Evolutionary conservation across 257 asterid species (phyloP), one percentile per base, ranked within the genome.

Genomic region (Lithospermum erythrorhizon): DNA sequence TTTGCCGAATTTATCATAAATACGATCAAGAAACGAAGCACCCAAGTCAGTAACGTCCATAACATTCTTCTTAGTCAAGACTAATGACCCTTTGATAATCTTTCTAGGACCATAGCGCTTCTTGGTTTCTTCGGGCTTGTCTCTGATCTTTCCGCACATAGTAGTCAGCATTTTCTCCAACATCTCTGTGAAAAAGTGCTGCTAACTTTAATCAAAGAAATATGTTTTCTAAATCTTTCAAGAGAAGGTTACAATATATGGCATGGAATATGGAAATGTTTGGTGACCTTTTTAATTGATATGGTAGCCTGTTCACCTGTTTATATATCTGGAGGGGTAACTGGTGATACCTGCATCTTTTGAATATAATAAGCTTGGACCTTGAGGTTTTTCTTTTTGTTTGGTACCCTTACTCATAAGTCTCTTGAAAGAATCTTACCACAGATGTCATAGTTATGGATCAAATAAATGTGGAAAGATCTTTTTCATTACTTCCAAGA

Each of bases 61-160:
- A 5, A 72, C 72, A 57, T 79, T 87, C 79, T 86, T 91, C 77
- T 83, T 82, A 84, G 62, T 72, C 87, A 91, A 63, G 17, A 81
- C 82, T 7, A 84, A 79, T 0, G 62, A 73, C 21, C 90, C 96
- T 65, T 63, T 82, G 14, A 41, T 41, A 5, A 91, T 78, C 79
- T 79, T 82, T 65, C 11, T 58, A 17, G 16, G 27, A 61, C 63
- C 62, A 21, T 56, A 62, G 24, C 21, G 25, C 55, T 54, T 23
- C 19, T 21, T 72, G n/a, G 35, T 59, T 22, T 32, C 63, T 2
- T 22, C 21, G 16, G 73, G 69, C 4, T 59, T 79, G 2, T 77
- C 82, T 37, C 59, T 27, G 16, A 21, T 64, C 68, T 63, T 73
- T 22, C 88, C 90, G 11, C 87, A 82, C 10, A 81, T 77, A 0